phyloP scores from a whole-genome alignment of 371 early-diverging fungal genomes.

The Mucor indicus region DNA sequence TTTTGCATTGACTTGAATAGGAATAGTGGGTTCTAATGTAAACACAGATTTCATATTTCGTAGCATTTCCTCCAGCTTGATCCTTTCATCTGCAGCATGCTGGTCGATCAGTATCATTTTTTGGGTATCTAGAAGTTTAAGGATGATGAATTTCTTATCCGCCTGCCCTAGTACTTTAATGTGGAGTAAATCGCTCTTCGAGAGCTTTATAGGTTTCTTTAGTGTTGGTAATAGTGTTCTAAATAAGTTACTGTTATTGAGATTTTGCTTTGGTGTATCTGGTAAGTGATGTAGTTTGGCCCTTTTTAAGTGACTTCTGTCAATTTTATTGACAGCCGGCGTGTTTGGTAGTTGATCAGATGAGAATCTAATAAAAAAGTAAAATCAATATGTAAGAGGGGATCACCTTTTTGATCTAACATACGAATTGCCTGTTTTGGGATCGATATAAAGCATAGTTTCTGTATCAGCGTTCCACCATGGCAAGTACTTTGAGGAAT shows the following conservation, averaged over 20 bases:
- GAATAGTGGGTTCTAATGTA: constrained; percentile 47
- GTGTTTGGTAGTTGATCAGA: too few species aligned
- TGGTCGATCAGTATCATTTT: constrained; percentile 72
- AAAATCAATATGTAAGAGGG: too few species aligned
- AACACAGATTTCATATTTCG: constrained; percentile 26
- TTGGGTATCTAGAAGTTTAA: constrained; percentile 19
- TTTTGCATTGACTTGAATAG: constrained; percentile 32
- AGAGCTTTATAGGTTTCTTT: constrained; percentile 23
- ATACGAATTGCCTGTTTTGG: constrained; percentile 14
- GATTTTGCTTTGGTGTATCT: neutral
- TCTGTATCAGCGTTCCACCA: constrained; percentile 12
- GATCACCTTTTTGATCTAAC: too few species aligned
- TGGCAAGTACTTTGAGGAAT: neutral
- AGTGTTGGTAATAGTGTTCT: too few species aligned
- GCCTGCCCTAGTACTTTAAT: constrained; percentile 59
- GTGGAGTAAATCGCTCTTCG: constrained; percentile 27
- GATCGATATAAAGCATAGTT: constrained; percentile 8
- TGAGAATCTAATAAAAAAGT: too few species aligned
- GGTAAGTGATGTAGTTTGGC: neutral
- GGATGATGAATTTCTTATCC: constrained; percentile 66
- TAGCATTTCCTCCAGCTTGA: constrained; percentile 56
- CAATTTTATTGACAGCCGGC: constrained; percentile 13
- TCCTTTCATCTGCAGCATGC: constrained; percentile 85
- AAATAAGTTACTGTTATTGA: neutral
- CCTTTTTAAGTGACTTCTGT: constrained; percentile 10